Percentiles rank a stretch among this genome's conserved stretches.
Conservation (phyloP, 2,329 filamentous ascomycete genomes). For the Fusarium dimerum region DNA sequence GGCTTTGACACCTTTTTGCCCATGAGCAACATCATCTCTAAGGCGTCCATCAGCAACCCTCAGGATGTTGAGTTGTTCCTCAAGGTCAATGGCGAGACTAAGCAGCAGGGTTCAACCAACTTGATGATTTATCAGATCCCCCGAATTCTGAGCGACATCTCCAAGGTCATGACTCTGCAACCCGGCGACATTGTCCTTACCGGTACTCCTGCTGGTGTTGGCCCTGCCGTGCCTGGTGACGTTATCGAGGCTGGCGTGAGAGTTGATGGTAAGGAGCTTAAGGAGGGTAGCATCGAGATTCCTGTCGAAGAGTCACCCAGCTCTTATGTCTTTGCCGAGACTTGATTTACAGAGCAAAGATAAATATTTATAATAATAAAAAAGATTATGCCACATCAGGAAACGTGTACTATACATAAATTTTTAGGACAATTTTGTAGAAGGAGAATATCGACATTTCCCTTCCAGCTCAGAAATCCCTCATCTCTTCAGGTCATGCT, state of each 20-base stretch:
- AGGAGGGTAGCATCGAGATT: slow-evolving; percentile 84
- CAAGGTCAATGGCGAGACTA: slow-evolving; percentile 75
- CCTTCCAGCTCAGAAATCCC: no score
- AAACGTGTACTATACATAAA: no score
- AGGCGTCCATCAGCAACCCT: slow-evolving; percentile 78
- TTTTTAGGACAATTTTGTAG: no score
- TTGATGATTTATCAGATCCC: slow-evolving; percentile 94
- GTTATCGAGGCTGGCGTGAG: slow-evolving; percentile 82
- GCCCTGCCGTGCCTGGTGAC: slow-evolving; percentile 81
- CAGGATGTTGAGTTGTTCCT: slow-evolving; percentile 87
- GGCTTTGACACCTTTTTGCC: slow-evolving; percentile 98
- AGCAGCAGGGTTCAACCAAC: slow-evolving; percentile 85
- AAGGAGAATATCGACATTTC: no score
- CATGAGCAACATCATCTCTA: slow-evolving; percentile 78
- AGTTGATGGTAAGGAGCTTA: slow-evolving; percentile 77
- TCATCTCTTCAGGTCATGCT: no score
- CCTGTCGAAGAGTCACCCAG: slow-evolving; percentile 77
- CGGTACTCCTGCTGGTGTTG: slow-evolving; percentile 96
- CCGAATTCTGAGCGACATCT: slow-evolving; percentile 85
- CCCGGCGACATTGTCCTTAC: slow-evolving; percentile 91
- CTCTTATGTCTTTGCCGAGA: slow-evolving; percentile 76
- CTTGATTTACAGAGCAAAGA: slow-evolving; percentile 39
- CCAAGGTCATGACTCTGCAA: slow-evolving; percentile 90
- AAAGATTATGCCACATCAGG: no score
- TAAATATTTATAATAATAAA: no score